These are phyloP conservation scores for Gautieria morchelliformis DNA, from an alignment of 768 basidiomycete species.

Conservation along the genomic window DNA sequence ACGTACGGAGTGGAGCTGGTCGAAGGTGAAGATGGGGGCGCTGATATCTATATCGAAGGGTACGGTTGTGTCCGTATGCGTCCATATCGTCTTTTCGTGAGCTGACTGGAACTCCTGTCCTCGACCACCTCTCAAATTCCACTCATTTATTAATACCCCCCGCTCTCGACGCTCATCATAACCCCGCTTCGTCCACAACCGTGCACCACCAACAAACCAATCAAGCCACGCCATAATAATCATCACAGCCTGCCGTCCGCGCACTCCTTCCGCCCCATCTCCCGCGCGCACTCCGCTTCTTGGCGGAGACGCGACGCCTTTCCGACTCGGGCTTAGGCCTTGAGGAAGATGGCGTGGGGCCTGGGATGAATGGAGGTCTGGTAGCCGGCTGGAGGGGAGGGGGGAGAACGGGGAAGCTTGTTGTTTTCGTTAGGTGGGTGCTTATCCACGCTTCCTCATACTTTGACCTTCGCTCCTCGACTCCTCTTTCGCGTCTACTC, in stretches of 20 bases:
- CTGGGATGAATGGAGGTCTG: no score
- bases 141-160: no score
- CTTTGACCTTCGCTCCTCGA: background rate
- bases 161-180: background rate
- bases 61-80: conserved; percentile 13
- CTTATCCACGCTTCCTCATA: conserved; percentile 1
- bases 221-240: no score
- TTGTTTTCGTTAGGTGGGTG: conserved; percentile 69
- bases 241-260: conserved; percentile 20
- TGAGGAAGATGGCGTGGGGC: no score
- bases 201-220: conserved; percentile 50
- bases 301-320: conserved; percentile 25
- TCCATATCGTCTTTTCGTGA: background rate
- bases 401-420: conserved; percentile 67
- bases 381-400: no score
- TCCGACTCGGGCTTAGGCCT: no score
- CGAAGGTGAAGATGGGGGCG: conserved; percentile 37
- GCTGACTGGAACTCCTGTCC: no score
- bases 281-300: conserved; percentile 70
- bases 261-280: conserved; percentile 60
- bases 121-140: no score
- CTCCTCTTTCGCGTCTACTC: background rate
- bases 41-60: conserved; percentile 83
- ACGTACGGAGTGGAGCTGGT: conserved; percentile 16
- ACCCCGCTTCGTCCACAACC: background rate